Conservation (phyloP, 2,329 filamentous ascomycete species). For the Talaromyces verruculosus region DNA sequence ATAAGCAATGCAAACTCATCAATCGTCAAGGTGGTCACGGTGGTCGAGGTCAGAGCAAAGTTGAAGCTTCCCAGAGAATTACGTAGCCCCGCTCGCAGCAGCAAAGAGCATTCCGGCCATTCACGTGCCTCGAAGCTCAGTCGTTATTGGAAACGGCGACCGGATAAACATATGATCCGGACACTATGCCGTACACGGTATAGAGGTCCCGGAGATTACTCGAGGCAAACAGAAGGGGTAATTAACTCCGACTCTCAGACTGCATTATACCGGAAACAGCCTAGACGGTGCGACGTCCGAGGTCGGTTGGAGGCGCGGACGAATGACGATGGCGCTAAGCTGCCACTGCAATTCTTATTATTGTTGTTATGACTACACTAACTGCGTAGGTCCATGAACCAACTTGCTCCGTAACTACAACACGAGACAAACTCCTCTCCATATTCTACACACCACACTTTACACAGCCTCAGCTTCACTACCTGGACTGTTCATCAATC, state of each 20-base stretch:
- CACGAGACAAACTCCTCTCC: conserved; percentile 5
- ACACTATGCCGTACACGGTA: neutral
- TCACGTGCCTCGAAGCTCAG: conserved; percentile 15
- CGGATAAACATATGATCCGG: conserved; percentile 3
- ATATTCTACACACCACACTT: neutral
- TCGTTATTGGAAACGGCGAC: conserved; percentile 7
- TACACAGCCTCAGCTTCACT: neutral
- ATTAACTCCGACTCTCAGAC: conserved; percentile 2
- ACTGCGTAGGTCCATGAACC: neutral
- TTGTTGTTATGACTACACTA: conserved; percentile 16
- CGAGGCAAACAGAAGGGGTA: conserved; percentile 2
- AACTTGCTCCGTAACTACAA: neutral
- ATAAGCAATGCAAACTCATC: conserved; percentile 1
- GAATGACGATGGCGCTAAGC: conserved; percentile 7
- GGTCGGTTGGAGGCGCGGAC: conserved; percentile 7
- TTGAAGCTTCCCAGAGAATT: neutral
- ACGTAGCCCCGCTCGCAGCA: conserved; percentile 17
- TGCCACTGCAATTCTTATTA: conserved; percentile 4
- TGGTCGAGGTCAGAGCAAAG: neutral
- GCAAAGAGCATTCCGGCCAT: conserved; percentile 7
- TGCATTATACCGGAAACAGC: neutral
- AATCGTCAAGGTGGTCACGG: neutral
- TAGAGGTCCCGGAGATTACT: neutral
- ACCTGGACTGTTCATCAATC: too few relatives aligned
- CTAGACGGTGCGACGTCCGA: conserved; percentile 10